Base-by-base conservation (phyloP, 2,329 filamentous ascomycete genomes). In the Ascosphaera acerosa region DNA sequence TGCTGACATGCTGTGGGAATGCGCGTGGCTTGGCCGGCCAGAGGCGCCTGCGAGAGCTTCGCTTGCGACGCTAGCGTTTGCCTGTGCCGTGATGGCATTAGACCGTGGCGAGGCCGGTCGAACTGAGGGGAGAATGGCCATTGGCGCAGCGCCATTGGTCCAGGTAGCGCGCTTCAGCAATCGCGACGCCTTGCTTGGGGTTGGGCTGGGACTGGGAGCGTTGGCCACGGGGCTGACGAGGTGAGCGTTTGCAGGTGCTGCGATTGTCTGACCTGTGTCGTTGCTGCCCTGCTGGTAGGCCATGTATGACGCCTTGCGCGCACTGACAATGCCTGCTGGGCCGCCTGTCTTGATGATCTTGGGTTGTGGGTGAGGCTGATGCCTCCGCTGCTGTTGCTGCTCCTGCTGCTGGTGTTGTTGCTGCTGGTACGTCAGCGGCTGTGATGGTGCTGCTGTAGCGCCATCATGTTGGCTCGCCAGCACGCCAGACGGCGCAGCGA, bases 91-190 rank as follows among this genome's bases (percentile, higher is more conserved):
- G 29, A 91, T 80, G 32, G 80, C 67, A 51, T 92, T 82, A 4
- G 82, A 87, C n/a, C 94, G 53, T n/a, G 87, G 87, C 22, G 87
- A 94, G 32, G 94, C 82, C 9, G 87, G 84, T 39, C 76, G 70
- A 43, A 94, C 91, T 1, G 82, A 91, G 9, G 87, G 87, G 30
- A 97, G 59, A 38, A 97, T 97, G 6, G 80, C 80, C 66, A 97
- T 97, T 3, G 87, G 87, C 30, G 81, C 26, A 3, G 59, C 55
- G 30, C 81, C 80, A 47, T 84, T 87, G 27, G 76, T 74, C 87
- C 87, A 97, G 17, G 87, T 94, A 31, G 80, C 75, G 45, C 87
- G 71, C 60, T 97, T 97, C 44, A 59, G 64, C 10, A 67, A 63
- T 29, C 26, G 14, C 6, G 62, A 58, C 4, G 69, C 60, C 37